phyloP scores from a whole-genome alignment of 202 grass and related monocot species.

The Brachypodium distachyon region DNA sequence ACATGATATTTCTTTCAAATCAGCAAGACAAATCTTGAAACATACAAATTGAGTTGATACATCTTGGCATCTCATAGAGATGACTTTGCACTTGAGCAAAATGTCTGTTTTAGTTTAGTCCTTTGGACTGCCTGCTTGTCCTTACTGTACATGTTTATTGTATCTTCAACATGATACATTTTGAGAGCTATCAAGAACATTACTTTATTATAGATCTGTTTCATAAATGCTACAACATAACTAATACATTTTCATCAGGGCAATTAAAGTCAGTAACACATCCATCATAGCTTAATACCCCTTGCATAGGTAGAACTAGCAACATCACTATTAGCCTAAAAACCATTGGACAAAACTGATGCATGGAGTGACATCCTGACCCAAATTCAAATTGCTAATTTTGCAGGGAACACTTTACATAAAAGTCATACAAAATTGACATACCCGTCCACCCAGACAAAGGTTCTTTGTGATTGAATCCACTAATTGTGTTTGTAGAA shows the following conservation, averaged over 20 bases:
- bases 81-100: background rate
- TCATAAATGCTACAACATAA: background rate
- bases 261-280: background rate
- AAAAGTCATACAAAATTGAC: background rate
- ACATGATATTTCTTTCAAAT: background rate
- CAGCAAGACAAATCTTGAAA: background rate
- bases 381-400: background rate
- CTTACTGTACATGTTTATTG: background rate
- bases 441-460: slow-evolving; percentile 68
- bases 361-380: background rate
- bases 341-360: background rate
- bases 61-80: background rate
- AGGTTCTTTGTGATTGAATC: slow-evolving; percentile 80
- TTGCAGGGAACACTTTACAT: background rate
- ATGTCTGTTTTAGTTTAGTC: background rate
- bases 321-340: background rate
- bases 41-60: background rate
- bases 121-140: background rate
- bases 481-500: slow-evolving; percentile 56
- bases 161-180: background rate
- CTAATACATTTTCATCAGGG: background rate
- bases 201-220: background rate
- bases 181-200: background rate
- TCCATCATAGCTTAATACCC: background rate
- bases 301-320: background rate